Evolutionary conservation across 805 yeast genomes (phyloP).

Genomic region (Lipomyces mesembrius): DNA sequence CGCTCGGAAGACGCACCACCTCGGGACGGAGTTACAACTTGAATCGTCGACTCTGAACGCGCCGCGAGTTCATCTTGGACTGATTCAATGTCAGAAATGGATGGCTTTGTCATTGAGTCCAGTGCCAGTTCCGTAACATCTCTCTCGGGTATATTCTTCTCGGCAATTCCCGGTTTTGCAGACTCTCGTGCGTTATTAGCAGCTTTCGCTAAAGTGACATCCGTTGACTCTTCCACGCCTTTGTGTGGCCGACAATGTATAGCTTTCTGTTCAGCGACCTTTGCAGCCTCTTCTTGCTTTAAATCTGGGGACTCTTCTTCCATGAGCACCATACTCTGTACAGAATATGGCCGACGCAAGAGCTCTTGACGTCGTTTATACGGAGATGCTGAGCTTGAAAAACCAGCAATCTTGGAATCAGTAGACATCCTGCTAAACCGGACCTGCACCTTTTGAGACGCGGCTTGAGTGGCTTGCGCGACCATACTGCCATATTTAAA

Average conservation of each 20-base stretch:
- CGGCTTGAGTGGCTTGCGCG: background rate
- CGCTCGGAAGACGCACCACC: background rate
- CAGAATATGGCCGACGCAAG: background rate
- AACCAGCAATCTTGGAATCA: conserved; percentile 11
- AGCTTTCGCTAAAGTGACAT: background rate
- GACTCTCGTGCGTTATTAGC: background rate
- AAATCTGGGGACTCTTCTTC: background rate
- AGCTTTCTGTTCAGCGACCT: background rate
- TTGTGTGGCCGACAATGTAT: background rate
- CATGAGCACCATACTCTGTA: background rate
- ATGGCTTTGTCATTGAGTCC: background rate
- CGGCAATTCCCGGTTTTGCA: background rate
- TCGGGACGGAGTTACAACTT: background rate
- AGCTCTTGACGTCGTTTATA: background rate
- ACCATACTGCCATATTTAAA: conserved; percentile 16
- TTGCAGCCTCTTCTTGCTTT: background rate
- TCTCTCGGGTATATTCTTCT: background rate
- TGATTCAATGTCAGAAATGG: background rate
- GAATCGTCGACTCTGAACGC: background rate
- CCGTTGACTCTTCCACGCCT: background rate
- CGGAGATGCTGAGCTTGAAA: background rate
- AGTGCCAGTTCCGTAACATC: background rate
- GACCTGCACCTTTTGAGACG: background rate
- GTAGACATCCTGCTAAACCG: conserved; percentile 14
- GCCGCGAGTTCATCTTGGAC: background rate